These are phyloP conservation scores for Phytophthora pistaciae DNA, from an alignment of 352 stramenopile genomes.

Conservation along the genomic window DNA sequence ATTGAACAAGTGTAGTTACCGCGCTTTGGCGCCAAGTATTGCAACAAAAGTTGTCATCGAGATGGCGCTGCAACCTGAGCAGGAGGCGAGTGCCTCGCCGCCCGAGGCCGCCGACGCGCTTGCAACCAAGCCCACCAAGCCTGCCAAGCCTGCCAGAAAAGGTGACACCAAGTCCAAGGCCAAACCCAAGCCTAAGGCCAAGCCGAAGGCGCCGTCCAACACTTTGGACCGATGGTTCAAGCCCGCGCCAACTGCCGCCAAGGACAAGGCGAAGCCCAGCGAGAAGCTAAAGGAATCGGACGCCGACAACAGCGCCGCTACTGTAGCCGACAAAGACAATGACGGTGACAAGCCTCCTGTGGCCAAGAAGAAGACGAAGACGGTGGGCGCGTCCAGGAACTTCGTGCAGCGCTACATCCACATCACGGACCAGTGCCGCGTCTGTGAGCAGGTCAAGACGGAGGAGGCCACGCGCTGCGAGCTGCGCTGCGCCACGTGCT, in stretches of 20 bases:
- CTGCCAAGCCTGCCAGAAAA: conserved; percentile 1
- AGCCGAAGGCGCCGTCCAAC: conserved; percentile 45
- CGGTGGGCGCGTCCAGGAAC: conserved; percentile 38
- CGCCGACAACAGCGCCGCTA: too few relatives aligned
- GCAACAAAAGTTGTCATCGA: neutral
- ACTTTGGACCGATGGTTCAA: conserved; percentile 77
- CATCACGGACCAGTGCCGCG: conserved; percentile 72
- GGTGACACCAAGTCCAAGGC: conserved; percentile 2
- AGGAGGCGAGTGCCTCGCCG: neutral
- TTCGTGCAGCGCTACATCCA: conserved; percentile 80
- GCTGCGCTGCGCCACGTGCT: conserved; percentile 66
- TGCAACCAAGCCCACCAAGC: neutral
- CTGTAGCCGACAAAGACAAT: neutral
- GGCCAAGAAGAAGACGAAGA: conserved; percentile 24
- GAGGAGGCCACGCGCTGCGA: conserved; percentile 64
- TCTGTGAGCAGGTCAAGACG: conserved; percentile 64
- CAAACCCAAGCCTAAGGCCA: conserved; percentile 21
- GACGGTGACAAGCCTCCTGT: neutral
- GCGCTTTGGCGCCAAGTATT: neutral
- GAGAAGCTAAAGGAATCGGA: neutral
- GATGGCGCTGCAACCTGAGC: conserved; percentile 1
- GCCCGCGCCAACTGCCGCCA: conserved; percentile 16
- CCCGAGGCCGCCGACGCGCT: neutral
- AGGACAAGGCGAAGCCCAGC: conserved; percentile 17
- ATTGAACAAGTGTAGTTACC: neutral